phyloP scores from a whole-genome alignment of 1,284 basidiomycete species.

The Cutaneotrichosporon cyanovorans region DNA sequence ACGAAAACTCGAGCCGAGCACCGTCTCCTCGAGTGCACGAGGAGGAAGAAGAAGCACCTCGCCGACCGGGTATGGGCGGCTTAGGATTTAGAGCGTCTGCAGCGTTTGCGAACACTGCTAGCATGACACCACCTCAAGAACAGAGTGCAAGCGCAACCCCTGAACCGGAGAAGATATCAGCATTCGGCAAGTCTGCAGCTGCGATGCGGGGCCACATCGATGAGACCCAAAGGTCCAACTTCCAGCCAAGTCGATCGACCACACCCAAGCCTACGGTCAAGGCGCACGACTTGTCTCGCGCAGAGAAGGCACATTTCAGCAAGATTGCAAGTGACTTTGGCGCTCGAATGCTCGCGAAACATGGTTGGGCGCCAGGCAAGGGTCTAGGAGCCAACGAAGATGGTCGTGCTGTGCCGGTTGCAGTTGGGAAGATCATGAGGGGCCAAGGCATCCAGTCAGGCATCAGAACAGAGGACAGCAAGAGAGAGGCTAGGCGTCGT shows the following conservation, averaged over 20 bases:
- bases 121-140: not conserved
- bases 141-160: no score
- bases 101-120: not conserved
- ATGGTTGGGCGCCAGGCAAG: slow-evolving; percentile 80
- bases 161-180: not conserved
- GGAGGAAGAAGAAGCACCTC: slow-evolving; percentile 16
- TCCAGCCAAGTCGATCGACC: slow-evolving; percentile 13
- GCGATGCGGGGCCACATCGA: slow-evolving; percentile 18
- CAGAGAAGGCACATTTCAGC: slow-evolving; percentile 69
- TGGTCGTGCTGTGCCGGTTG: slow-evolving; percentile 82
- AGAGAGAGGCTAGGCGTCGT: slow-evolving; percentile 59
- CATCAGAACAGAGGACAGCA: slow-evolving; percentile 80
- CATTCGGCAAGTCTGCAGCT: slow-evolving; percentile 24
- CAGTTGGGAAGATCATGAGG: slow-evolving; percentile 62
- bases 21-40: not conserved
- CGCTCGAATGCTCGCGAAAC: slow-evolving; percentile 80
- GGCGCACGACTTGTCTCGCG: slow-evolving; percentile 51
- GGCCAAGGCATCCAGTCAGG: slow-evolving; percentile 76
- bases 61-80: not conserved
- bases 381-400: slow-evolving; percentile 72
- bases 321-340: slow-evolving; percentile 70
- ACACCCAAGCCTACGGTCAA: slow-evolving; percentile 29
- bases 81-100: not conserved
- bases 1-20: not conserved
- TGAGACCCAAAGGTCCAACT: not conserved